A percentile compares a stretch with the other conserved stretches of the same genome.
Conservation (phyloP, 1,139 yeast genomes). For the Taphrina flavorubra region DNA sequence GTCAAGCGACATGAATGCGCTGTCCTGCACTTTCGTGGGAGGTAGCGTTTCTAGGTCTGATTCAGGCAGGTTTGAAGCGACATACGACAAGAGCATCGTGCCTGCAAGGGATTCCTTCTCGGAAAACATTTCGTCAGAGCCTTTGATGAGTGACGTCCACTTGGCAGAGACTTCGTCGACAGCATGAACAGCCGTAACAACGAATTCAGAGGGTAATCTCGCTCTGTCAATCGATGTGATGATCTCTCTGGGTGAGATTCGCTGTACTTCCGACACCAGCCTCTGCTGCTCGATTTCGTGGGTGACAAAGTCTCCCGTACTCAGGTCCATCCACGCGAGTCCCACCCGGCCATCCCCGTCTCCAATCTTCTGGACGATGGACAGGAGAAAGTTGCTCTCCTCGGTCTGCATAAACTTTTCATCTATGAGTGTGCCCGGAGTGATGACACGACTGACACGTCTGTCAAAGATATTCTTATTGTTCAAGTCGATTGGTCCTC, state of each 20-base stretch:
- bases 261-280: conserved; percentile 65
- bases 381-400: conserved; percentile 71
- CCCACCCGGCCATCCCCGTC: conserved; percentile 54
- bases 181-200: conserved; percentile 16
- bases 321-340: conserved; percentile 85
- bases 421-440: conserved; percentile 92
- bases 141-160: conserved; percentile 27
- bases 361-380: conserved; percentile 64
- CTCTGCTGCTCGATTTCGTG: conserved; percentile 65
- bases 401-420: conserved; percentile 79
- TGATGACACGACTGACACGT: conserved; percentile 75
- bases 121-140: conserved; percentile 13
- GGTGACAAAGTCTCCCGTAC: conserved; percentile 77
- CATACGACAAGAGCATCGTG: conserved; percentile 62
- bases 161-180: neutral
- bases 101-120: conserved; percentile 55
- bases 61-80: conserved; percentile 64
- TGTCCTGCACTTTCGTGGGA: conserved; percentile 61
- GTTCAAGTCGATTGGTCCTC: conserved; percentile 23
- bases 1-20: conserved; percentile 74
- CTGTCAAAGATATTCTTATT: conserved; percentile 57
- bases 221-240: conserved; percentile 53
- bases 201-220: conserved; percentile 17
- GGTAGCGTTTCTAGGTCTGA: conserved; percentile 58
- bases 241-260: conserved; percentile 73